Conservation (phyloP, 2,329 filamentous ascomycete genomes). For the Epichloe uncinata region DNA sequence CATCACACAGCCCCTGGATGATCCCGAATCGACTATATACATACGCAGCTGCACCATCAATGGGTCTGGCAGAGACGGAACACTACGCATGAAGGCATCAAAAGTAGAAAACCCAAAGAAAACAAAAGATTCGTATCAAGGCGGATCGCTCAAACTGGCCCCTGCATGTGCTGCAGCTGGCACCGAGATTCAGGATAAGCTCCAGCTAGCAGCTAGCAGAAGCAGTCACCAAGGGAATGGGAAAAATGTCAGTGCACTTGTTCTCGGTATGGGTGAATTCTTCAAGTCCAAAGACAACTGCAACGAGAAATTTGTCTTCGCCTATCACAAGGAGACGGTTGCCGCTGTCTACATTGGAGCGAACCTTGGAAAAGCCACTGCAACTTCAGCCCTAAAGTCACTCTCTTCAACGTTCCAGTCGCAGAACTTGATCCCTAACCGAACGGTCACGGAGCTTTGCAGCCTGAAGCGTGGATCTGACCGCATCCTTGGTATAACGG, state of each 20-base stretch:
- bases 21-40: slow-evolving; percentile 3
- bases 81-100: background rate
- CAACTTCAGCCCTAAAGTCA: background rate
- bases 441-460: background rate
- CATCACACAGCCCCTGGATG: slow-evolving; percentile 5
- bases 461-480: background rate
- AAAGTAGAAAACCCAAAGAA: background rate
- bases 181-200: background rate
- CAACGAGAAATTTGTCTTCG: slow-evolving; percentile 10
- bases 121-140: background rate
- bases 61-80: background rate
- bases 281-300: slow-evolving; percentile 10
- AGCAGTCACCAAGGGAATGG: background rate
- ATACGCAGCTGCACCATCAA: slow-evolving; percentile 7
- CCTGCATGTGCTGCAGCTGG: background rate
- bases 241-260: background rate
- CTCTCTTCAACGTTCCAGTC: background rate
- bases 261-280: slow-evolving; percentile 4
- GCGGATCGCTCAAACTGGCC: background rate
- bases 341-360: slow-evolving; percentile 8
- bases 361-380: slow-evolving; percentile 4
- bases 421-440: background rate
- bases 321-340: slow-evolving; percentile 7
- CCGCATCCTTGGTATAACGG: background rate
- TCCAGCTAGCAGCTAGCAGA: background rate